Conservation (phyloP, 352 stramenopile species). For the Pythium oligandrum region DNA sequence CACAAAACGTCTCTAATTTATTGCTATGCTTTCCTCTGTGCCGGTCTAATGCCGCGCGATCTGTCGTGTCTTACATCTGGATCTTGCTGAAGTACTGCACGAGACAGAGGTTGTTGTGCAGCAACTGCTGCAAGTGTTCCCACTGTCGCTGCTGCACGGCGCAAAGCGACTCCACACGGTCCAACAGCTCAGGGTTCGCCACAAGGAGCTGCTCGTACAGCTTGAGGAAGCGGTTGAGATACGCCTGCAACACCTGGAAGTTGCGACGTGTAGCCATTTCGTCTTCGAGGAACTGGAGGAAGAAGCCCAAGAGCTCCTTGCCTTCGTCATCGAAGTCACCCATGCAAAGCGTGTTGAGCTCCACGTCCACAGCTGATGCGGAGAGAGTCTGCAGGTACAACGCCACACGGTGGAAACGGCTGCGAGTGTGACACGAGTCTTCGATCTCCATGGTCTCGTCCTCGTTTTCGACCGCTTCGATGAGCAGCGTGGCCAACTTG, state of each 20-base stretch:
- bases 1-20: too few relatives aligned
- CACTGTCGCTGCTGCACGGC: conserved; percentile 67
- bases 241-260: conserved; percentile 81
- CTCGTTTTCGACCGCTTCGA: conserved; percentile 17
- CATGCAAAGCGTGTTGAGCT: conserved; percentile 83
- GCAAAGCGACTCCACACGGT: conserved; percentile 49
- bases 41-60: too few relatives aligned
- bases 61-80: conserved; percentile 53
- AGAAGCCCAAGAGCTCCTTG: conserved; percentile 54
- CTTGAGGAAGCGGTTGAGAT: conserved; percentile 86
- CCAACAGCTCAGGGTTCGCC: conserved; percentile 40
- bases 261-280: conserved; percentile 61
- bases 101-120: conserved; percentile 85
- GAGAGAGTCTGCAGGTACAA: conserved; percentile 72
- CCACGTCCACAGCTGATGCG: conserved; percentile 68
- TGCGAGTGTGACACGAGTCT: conserved; percentile 21
- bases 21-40: too few relatives aligned
- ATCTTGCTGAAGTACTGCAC: conserved; percentile 88
- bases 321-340: conserved; percentile 75
- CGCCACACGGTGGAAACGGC: conserved; percentile 38
- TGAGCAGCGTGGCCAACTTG: conserved; percentile 59
- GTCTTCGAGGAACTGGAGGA: conserved; percentile 59
- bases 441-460: conserved; percentile 4
- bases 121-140: conserved; percentile 72
- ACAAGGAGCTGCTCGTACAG: conserved; percentile 76